Conservation (phyloP, 2,329 filamentous ascomycete genomes). For the Neurospora crassa region DNA sequence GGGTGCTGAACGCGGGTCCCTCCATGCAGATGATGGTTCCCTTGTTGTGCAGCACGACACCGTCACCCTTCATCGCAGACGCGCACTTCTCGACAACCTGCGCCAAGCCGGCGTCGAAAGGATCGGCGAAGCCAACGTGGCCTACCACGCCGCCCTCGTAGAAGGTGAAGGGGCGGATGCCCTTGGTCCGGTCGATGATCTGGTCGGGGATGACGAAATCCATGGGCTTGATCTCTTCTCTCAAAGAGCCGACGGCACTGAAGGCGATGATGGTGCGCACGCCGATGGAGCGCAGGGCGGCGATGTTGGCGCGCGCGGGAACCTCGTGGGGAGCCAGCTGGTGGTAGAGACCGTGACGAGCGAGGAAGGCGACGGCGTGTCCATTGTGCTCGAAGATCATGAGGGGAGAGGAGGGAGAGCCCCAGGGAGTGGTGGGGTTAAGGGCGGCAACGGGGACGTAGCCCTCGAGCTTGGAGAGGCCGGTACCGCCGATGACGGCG, state of each 20-base stretch:
- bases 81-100: slow-evolving; percentile 72
- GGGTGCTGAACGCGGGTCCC: slow-evolving; percentile 96
- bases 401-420: slow-evolving; percentile 64
- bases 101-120: slow-evolving; percentile 74
- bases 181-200: slow-evolving; percentile 95
- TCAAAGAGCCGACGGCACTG: slow-evolving; percentile 85
- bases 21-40: slow-evolving; percentile 94
- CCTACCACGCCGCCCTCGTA: slow-evolving; percentile 88
- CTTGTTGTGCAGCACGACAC: slow-evolving; percentile 72
- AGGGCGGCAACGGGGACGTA: slow-evolving; percentile 78
- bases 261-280: slow-evolving; percentile 91
- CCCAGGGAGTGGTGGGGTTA: slow-evolving; percentile 79
- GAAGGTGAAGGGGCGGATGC: slow-evolving; percentile 87
- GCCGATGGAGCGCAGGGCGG: slow-evolving; percentile 84
- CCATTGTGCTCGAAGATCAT: slow-evolving; percentile 80
- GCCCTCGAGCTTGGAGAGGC: slow-evolving; percentile 75
- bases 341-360: slow-evolving; percentile 83
- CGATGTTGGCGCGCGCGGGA: slow-evolving; percentile 90
- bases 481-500: slow-evolving; percentile 88
- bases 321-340: slow-evolving; percentile 89
- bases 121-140: slow-evolving; percentile 92
- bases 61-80: slow-evolving; percentile 66
- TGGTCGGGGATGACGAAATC: slow-evolving; percentile 97
- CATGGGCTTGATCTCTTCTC: slow-evolving; percentile 86
- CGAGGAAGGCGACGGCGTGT: slow-evolving; percentile 81